phyloP scores from a whole-genome alignment of 805 yeast species.

The Ogataea ganodermae region DNA sequence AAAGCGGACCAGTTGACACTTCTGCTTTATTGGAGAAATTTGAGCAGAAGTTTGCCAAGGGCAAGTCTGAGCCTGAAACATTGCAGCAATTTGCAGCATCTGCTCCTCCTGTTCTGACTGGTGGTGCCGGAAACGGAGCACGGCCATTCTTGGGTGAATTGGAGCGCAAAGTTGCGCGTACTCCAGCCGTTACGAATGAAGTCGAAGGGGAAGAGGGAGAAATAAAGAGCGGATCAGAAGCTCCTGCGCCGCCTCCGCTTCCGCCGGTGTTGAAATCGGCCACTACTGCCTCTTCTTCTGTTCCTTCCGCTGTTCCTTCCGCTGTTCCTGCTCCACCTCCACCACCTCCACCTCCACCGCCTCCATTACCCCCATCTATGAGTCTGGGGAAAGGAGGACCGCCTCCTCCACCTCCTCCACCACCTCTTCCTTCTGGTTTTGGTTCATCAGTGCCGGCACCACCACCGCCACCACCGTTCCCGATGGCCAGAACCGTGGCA shows the following conservation, averaged over 20 bases:
- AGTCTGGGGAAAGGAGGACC: slow-evolving; percentile 20
- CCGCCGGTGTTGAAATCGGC: slow-evolving; percentile 24
- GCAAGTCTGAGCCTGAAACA: slow-evolving; percentile 28
- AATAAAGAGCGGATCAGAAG: not conserved
- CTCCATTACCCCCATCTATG: slow-evolving; percentile 21
- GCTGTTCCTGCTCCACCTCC: too few relatives aligned
- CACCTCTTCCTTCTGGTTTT: slow-evolving; percentile 24
- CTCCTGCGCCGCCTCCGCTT: slow-evolving; percentile 39
- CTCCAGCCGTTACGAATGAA: slow-evolving; percentile 36
- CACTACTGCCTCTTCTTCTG: too few relatives aligned
- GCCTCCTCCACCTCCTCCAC: slow-evolving; percentile 35
- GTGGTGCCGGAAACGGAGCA: slow-evolving; percentile 11
- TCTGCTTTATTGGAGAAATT: slow-evolving; percentile 28
- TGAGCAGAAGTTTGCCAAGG: slow-evolving; percentile 33
- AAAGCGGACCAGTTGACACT: slow-evolving; percentile 16
- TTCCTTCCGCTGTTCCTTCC: too few relatives aligned
- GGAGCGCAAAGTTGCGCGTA: slow-evolving; percentile 48
- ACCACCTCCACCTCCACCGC: slow-evolving; percentile 29
- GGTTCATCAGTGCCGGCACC: slow-evolving; percentile 27
- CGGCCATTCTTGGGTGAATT: slow-evolving; percentile 54
- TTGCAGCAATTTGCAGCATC: slow-evolving; percentile 25
- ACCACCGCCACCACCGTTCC: slow-evolving; percentile 34
- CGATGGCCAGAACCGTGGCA: slow-evolving; percentile 8
- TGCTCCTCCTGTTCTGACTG: slow-evolving; percentile 22
- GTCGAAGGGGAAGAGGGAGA: slow-evolving; percentile 6